A percentile compares a stretch with the other conserved stretches of the same genome.
These are phyloP conservation scores for Alisma plantagoaquatica DNA, from an alignment of 106 monocot species.

Conservation along the genomic window DNA sequence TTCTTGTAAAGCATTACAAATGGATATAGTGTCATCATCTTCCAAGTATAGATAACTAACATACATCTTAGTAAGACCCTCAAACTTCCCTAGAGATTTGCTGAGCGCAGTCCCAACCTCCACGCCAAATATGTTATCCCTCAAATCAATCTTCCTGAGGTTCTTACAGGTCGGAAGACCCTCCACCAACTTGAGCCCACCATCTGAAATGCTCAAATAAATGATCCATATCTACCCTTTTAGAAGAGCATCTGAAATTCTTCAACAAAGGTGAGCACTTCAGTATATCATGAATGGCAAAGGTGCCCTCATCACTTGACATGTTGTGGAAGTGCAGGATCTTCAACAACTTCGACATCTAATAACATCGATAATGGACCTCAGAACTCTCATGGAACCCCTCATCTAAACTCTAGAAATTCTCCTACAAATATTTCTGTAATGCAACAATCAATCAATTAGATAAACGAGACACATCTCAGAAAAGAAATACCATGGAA, in stretches of 20 bases:
- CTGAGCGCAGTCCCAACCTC: constrained; percentile 60
- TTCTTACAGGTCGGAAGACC: constrained; percentile 39
- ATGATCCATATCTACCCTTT: too few relatives aligned
- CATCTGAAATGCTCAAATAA: constrained; percentile 80
- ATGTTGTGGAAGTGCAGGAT: constrained; percentile 88
- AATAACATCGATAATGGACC: too few relatives aligned
- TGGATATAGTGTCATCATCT: constrained; percentile 49
- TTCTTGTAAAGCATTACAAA: constrained; percentile 39
- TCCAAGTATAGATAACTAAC: constrained; percentile 83
- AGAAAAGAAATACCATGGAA: too few relatives aligned
- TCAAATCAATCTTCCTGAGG: constrained; percentile 65
- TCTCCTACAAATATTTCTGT: too few relatives aligned
- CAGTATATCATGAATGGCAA: constrained; percentile 5
- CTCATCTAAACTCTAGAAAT: too few relatives aligned
- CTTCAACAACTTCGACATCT: too few relatives aligned
- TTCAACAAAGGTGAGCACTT: constrained; percentile 13
- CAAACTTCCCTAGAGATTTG: constrained; percentile 37
- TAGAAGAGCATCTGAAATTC: too few relatives aligned
- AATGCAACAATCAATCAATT: too few relatives aligned
- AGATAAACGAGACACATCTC: too few relatives aligned
- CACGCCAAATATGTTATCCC: constrained; percentile 82
- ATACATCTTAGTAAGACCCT: constrained; percentile 48
- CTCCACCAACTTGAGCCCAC: constrained; percentile 58
- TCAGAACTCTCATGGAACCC: too few relatives aligned
- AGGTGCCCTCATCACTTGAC: constrained; percentile 11